These are phyloP conservation scores for Pyrenophora graminea DNA, from an alignment of 2,329 filamentous ascomycete genomes.

Conservation along the genomic window DNA sequence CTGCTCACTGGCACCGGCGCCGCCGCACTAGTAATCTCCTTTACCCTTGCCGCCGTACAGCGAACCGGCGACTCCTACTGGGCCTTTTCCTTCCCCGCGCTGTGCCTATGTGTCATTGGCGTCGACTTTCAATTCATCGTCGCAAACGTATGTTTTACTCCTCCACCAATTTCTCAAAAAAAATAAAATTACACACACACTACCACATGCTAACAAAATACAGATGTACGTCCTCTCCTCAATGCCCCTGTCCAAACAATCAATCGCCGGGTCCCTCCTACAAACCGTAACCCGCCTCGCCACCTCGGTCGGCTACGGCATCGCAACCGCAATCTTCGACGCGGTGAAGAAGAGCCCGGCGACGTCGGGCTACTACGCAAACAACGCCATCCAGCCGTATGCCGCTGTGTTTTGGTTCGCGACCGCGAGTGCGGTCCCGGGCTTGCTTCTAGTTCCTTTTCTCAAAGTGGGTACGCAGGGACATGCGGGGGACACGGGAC, in stretches of 20 bases:
- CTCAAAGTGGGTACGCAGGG: constrained; percentile 61
- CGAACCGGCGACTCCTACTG: constrained; percentile 62
- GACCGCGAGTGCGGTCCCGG: constrained; percentile 50
- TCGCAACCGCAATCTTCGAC: constrained; percentile 65
- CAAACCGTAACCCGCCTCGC: constrained; percentile 67
- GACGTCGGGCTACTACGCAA: constrained; percentile 48
- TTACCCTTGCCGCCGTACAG: constrained; percentile 63
- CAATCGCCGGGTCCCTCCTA: constrained; percentile 69
- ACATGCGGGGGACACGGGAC: constrained; percentile 37
- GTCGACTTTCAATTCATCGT: constrained; percentile 74
- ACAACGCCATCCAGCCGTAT: constrained; percentile 55
- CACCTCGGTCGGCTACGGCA: constrained; percentile 63
- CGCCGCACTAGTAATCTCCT: constrained; percentile 49
- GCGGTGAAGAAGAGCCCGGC: constrained; percentile 44
- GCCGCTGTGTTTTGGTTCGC: constrained; percentile 58
- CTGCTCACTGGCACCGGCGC: constrained; percentile 62
- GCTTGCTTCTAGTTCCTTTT: constrained; percentile 57
- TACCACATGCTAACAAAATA: too few relatives aligned
- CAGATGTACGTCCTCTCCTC: constrained; percentile 72
- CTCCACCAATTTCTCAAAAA: too few relatives aligned
- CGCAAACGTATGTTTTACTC: constrained; percentile 58
- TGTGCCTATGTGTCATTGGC: constrained; percentile 65
- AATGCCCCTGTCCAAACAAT: constrained; percentile 65
- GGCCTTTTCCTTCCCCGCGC: constrained; percentile 66
- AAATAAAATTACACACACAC: too few relatives aligned